Conservation (phyloP, 345 rosid species). For the Citrus glauca region DNA sequence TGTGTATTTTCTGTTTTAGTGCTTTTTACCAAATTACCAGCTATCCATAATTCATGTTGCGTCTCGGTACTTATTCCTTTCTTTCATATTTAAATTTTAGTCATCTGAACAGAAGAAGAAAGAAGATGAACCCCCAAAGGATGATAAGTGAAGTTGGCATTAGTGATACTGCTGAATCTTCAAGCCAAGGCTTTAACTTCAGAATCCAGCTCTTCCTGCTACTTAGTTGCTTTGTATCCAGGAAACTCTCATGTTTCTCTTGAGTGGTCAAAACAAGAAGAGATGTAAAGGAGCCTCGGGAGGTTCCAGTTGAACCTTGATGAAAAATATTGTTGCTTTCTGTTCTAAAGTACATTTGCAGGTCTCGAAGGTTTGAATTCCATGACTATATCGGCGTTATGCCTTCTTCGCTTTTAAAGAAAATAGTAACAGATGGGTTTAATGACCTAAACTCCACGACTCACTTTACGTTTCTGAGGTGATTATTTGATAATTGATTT, state of each 20-base stretch:
- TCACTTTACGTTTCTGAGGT: too few species aligned
- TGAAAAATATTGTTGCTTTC: not conserved
- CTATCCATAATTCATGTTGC: not conserved
- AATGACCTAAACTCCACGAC: not conserved
- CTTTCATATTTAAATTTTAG: not conserved
- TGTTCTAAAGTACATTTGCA: not conserved
- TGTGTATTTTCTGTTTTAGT: not conserved
- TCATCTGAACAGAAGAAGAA: conserved; percentile 40
- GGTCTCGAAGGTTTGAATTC: not conserved
- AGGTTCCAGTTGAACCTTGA: not conserved
- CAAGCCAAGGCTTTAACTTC: not conserved
- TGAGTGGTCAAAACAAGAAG: not conserved
- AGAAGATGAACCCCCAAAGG: conserved; percentile 35
- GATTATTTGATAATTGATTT: not conserved
- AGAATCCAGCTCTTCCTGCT: not conserved
- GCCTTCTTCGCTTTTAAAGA: not conserved
- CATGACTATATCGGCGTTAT: not conserved
- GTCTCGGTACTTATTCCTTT: not conserved
- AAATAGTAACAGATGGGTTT: not conserved
- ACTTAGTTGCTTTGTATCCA: not conserved
- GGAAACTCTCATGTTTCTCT: not conserved
- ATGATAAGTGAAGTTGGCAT: conserved; percentile 34
- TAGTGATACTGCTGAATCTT: not conserved
- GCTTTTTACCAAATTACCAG: not conserved
- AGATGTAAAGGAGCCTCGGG: not conserved